Base-by-base conservation (phyloP, 129 eudicot species). In the Sambucus nigra region DNA sequence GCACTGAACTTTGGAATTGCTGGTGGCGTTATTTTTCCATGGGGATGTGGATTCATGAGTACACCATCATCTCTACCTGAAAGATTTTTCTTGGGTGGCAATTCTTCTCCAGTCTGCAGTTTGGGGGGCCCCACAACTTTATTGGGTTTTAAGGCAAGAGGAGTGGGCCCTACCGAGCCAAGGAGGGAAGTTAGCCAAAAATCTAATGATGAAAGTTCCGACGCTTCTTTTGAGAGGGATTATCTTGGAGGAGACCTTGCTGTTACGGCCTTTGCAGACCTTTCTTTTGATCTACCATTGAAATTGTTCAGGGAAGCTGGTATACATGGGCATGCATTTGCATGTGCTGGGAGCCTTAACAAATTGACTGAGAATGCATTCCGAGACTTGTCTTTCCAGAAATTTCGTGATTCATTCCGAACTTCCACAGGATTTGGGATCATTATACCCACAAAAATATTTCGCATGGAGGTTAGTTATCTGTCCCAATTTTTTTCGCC, bases 241-340 rank as follows among this genome's bases (percentile, higher is more conserved):
- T 81, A 50, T 69, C 67, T 89, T 53, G 95, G 95, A 26, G 98
- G 98, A 21, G 98, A 84, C 71, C 88, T 89, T 61, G 95, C 95
- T 32, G 61, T 86, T 12, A 78, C 95, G 33, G 94, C 80, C 12
- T 89, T 89, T 73, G 95, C 86, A 8, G 98, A 89, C 59, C 75
- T 89, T 53, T 89, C 98, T 20, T 89, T 89, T 72, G 95, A 89
- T 69, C 81, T 89, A 7, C 98, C 98, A 0, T 50, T 89, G 66
- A 81, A 56, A 63, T 83, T 85, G 47, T 31, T 89, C 18, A 73
- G 80, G 63, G 83, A 84, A 27, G 76, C 94, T 15, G 86, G 84
- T 54, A 81, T 89, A 19, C 98, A 89, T 38, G 98, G 82, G 12
- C 98, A 89, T 27, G 57, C 61, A 13, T 89, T 89, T 81, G 94